Percentiles rank a stretch among this genome's conserved stretches.
These are phyloP conservation scores for Delitschia confertaspora DNA, from an alignment of 495 filamentous ascomycete genomes.

Conservation along the genomic window DNA sequence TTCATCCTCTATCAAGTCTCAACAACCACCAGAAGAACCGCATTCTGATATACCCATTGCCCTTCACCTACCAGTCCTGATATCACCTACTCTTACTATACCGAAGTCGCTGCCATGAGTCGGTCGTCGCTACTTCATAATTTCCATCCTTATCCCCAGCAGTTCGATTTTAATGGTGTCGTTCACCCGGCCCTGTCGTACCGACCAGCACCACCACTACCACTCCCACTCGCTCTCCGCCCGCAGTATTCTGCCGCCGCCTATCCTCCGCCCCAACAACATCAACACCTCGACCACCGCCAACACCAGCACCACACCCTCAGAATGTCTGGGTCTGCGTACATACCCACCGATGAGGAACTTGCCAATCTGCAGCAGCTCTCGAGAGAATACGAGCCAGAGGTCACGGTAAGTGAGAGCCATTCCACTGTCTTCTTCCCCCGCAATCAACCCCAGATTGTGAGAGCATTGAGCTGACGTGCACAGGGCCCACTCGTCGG, in stretches of 20 bases:
- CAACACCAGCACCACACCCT: slow-evolving; percentile 11
- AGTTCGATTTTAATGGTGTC: slow-evolving; percentile 1
- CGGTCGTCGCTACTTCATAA: slow-evolving; percentile 17
- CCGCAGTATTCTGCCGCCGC: slow-evolving; percentile 23
- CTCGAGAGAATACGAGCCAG: slow-evolving; percentile 37
- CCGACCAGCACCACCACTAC: slow-evolving; percentile 3
- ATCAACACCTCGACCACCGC: slow-evolving; percentile 20
- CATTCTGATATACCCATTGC: no score
- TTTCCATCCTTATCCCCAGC: slow-evolving; percentile 5
- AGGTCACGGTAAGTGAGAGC: slow-evolving; percentile 34
- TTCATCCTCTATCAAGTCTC: no score
- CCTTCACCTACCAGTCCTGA: no score
- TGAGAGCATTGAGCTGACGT: slow-evolving; percentile 3
- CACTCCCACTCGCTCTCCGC: slow-evolving; percentile 7
- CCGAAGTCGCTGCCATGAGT: no score
- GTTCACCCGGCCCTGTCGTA: slow-evolving; percentile 1
- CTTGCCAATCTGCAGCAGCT: slow-evolving; percentile 39
- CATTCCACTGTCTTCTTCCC: slow-evolving; percentile 2
- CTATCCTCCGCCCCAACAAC: slow-evolving; percentile 4
- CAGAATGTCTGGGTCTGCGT: slow-evolving; percentile 25
- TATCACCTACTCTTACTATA: no score
- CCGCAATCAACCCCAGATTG: no score
- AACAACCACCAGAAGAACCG: no score
- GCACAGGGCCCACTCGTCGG: slow-evolving; percentile 75
- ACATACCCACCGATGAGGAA: slow-evolving; percentile 33